Evolutionary conservation across 1,284 basidiomycete species (phyloP).

Genomic region (Macrocystidia cucumis): DNA sequence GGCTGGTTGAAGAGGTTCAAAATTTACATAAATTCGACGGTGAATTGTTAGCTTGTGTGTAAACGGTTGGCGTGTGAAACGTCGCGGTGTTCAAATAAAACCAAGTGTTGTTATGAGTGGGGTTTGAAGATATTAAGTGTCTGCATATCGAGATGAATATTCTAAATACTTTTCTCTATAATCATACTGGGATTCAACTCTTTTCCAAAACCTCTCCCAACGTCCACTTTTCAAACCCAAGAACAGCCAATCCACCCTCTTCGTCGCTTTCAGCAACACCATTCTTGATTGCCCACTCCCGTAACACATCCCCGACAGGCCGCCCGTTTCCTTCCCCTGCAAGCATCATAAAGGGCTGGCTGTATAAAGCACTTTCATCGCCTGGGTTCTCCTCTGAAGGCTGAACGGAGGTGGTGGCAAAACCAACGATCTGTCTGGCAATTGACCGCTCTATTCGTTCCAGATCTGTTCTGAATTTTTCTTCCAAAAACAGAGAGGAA

Average conservation of each 20-base stretch:
- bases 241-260: slow-evolving; percentile 44
- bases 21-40: no score
- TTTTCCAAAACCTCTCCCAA: slow-evolving; percentile 38
- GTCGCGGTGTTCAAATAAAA: no score
- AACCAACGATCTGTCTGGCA: slow-evolving; percentile 82
- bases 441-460: slow-evolving; percentile 69
- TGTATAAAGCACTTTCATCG: slow-evolving; percentile 63
- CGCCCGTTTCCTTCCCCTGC: slow-evolving; percentile 41
- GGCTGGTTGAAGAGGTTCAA: no score
- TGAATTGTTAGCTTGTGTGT: no score
- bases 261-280: slow-evolving; percentile 31
- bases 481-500: slow-evolving; percentile 32
- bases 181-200: no score
- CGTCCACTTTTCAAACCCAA: slow-evolving; percentile 61
- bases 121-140: no score
- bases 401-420: slow-evolving; percentile 59
- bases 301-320: slow-evolving; percentile 57
- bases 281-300: slow-evolving; percentile 58
- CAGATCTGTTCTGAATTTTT: slow-evolving; percentile 44
- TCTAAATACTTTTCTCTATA: slow-evolving; percentile 3
- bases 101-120: no score
- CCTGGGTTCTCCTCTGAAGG: slow-evolving; percentile 31
- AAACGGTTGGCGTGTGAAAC: no score
- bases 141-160: slow-evolving; percentile 6
- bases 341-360: slow-evolving; percentile 80